Evolutionary conservation across 1,284 basidiomycete genomes (phyloP), one percentile per base, ranked within the genome.

Genomic region (Exobasidium cylindrosporum): DNA sequence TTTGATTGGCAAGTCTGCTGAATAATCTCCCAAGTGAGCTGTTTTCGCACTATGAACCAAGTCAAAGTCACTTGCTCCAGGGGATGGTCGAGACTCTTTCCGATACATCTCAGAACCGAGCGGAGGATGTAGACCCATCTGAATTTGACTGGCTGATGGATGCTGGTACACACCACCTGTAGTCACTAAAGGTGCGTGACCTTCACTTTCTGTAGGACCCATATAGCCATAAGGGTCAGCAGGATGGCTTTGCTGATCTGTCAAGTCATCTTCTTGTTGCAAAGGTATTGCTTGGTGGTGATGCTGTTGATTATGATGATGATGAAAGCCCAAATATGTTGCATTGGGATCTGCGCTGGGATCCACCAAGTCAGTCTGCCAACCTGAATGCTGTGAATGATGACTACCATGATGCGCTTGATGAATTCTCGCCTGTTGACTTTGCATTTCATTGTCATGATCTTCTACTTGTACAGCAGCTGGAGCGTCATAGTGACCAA

Each of bases 1-100:
- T 14, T 55, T 73, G 53, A 77, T 68, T 24, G 76, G 76, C 1
- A 77, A 29, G 54, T 76, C 69, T 21, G 65, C 49, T 2, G 28
- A 28, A 30, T 57, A 23, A n/a, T 57, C 14, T 31, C 10, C 44
- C 13, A 44, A 21, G 17, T 57, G 56, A 43, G 43, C 56, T 13
- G 43, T 31, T 44, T 43, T 21, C 21, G 21, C 21, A 45, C 44
- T 50, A 54, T 61, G 47, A 26, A 57, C 54, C 30, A 3, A 24
- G 57, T 32, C 45, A 30, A 59, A 54, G 30, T 32, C 6, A 60
- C 50, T 43, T 58, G 57, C 21, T 54, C 17, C 17, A 40, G 24
- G 2, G 30, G 46, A 49, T 1, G 29, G 13, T 54, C 49, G 13
- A 58, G 46, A 1, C 7, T 52, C 21, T 53, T 57, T 28, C 44